Conservation (phyloP, 108 stramenopile genomes). For the Cyclotella kingstonii region DNA sequence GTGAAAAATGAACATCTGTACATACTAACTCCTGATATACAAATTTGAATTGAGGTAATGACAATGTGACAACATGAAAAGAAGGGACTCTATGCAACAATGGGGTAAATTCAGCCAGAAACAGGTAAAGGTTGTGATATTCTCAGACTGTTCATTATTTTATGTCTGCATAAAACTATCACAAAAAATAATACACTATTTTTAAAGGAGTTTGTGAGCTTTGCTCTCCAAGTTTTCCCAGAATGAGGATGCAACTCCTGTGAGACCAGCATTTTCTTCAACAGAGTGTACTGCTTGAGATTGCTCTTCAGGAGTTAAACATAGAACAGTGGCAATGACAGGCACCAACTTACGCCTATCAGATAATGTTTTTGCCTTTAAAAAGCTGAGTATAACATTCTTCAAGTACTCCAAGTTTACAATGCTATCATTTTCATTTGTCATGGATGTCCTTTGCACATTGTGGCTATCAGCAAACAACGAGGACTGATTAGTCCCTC, state of each 20-base stretch:
- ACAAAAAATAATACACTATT: too few species aligned
- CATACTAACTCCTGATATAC: too few species aligned
- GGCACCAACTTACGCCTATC: conserved; percentile 78
- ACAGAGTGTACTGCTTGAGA: conserved; percentile 51
- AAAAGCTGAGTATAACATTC: conserved; percentile 81
- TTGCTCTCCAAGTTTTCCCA: conserved; percentile 54
- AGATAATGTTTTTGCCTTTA: conserved; percentile 64
- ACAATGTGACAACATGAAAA: too few species aligned
- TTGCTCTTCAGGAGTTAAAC: conserved; percentile 77
- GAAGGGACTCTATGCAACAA: too few species aligned
- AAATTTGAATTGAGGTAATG: too few species aligned
- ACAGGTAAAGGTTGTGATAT: too few species aligned
- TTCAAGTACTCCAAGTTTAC: conserved; percentile 86
- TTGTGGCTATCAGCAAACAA: neutral
- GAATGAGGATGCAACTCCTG: conserved; percentile 50
- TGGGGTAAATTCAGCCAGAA: too few species aligned
- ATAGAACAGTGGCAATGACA: conserved; percentile 79
- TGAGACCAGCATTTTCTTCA: conserved; percentile 52
- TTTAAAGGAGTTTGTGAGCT: conserved; percentile 35
- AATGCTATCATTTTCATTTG: conserved; percentile 40
- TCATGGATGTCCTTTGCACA: neutral
- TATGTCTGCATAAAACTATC: too few species aligned
- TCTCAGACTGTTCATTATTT: too few species aligned
- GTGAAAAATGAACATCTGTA: too few species aligned
- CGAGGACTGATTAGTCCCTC: conserved; percentile 10